These are phyloP conservation scores for Neurospora sp. DNA, from an alignment of 495 filamentous ascomycete genomes.

Conservation along the genomic window DNA sequence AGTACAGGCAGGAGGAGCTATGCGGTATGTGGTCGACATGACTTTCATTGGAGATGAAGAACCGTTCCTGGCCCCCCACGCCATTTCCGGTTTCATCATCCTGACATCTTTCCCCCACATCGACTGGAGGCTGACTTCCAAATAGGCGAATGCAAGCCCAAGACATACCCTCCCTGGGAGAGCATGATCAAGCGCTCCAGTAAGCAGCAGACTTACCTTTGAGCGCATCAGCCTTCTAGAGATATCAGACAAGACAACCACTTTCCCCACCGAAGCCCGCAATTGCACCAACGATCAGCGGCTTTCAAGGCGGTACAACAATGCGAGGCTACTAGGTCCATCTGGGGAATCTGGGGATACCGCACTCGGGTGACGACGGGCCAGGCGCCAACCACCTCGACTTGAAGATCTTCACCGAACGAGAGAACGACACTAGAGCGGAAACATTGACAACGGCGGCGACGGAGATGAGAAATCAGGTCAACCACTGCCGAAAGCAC, in stretches of 20 bases:
- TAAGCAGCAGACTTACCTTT: slow-evolving; percentile 17
- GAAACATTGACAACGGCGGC: neutral
- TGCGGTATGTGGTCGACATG: slow-evolving; percentile 20
- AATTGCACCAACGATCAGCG: neutral
- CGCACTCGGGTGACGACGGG: neutral
- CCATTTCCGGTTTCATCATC: neutral
- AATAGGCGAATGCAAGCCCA: slow-evolving; percentile 29
- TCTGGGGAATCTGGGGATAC: neutral
- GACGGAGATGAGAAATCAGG: neutral
- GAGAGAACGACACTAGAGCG: neutral
- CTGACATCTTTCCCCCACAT: neutral
- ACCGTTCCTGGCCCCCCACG: neutral
- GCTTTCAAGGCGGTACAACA: neutral
- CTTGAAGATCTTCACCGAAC: neutral
- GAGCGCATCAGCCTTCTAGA: neutral
- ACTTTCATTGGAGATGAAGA: neutral
- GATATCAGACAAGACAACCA: neutral
- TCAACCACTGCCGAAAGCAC: neutral
- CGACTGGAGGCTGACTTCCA: slow-evolving; percentile 4
- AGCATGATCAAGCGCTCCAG: slow-evolving; percentile 30
- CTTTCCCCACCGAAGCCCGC: neutral
- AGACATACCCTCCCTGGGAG: slow-evolving; percentile 24
- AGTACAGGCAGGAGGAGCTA: slow-evolving; percentile 27
- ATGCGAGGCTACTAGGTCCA: neutral
- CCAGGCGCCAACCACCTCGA: neutral